A percentile compares a stretch with the other conserved stretches of the same genome.
Conservation (phyloP, 1,284 basidiomycete species). For the Rhodotorula sp. region DNA sequence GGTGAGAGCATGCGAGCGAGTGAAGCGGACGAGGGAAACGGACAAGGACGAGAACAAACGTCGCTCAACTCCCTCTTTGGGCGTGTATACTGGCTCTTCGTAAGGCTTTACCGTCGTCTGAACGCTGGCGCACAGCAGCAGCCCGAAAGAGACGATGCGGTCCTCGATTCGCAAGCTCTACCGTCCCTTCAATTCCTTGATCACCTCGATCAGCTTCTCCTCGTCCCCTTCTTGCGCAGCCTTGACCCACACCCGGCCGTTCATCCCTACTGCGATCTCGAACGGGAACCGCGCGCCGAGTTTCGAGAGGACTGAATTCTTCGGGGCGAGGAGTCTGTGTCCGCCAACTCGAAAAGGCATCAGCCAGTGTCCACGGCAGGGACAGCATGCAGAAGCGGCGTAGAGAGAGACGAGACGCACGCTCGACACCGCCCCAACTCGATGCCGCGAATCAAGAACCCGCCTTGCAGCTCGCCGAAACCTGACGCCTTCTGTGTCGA, state of each 20-base stretch:
- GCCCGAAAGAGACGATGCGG: not conserved
- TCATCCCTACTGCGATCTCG: slow-evolving; percentile 73
- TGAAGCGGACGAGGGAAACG: not conserved
- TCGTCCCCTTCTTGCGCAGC: slow-evolving; percentile 53
- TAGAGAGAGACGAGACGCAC: slow-evolving; percentile 54
- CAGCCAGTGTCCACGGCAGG: not conserved
- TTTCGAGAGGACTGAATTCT: slow-evolving; percentile 68
- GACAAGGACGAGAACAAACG: not conserved
- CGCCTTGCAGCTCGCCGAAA: slow-evolving; percentile 76
- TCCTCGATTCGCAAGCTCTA: not conserved
- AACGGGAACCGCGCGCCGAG: slow-evolving; percentile 70
- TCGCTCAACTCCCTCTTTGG: not conserved
- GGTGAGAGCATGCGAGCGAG: not conserved
- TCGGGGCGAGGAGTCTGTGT: slow-evolving; percentile 65
- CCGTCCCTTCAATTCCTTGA: slow-evolving; percentile 25
- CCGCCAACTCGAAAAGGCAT: not conserved
- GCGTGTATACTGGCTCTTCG: no score
- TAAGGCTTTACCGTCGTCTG: no score
- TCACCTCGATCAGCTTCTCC: slow-evolving; percentile 63
- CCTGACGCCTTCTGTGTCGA: slow-evolving; percentile 77
- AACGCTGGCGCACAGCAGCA: no score
- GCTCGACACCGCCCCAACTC: slow-evolving; percentile 69
- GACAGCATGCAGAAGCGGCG: not conserved
- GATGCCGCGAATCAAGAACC: slow-evolving; percentile 59
- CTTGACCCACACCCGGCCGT: slow-evolving; percentile 76